Evolutionary conservation across 2,329 filamentous ascomycete genomes (phyloP).

Genomic region (Apiospora pterosperma): DNA sequence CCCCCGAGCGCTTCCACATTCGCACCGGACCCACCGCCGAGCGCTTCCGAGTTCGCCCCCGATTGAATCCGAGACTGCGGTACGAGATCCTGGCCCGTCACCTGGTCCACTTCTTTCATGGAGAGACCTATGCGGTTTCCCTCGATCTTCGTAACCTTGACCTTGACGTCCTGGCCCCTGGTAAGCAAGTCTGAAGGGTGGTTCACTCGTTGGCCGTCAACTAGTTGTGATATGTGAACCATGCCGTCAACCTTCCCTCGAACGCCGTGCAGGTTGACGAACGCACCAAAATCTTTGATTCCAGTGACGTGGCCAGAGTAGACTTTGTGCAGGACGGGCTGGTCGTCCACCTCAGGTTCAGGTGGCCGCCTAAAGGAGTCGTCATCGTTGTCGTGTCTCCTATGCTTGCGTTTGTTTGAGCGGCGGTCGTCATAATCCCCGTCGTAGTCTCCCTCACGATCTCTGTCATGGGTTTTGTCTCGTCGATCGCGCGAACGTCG

Average conservation of each 20-base stretch:
- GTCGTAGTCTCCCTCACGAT: constrained; percentile 43
- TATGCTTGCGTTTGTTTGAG: constrained; percentile 48
- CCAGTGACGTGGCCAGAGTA: constrained; percentile 90
- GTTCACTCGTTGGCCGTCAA: constrained; percentile 80
- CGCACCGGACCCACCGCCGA: constrained; percentile 72
- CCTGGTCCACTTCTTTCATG: constrained; percentile 97
- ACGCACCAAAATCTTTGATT: constrained; percentile 92
- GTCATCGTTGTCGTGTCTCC: constrained; percentile 44
- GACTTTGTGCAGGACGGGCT: constrained; percentile 78
- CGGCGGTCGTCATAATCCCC: constrained; percentile 56
- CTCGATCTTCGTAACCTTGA: constrained; percentile 88
- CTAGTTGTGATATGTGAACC: constrained; percentile 88
- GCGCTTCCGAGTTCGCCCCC: constrained; percentile 82
- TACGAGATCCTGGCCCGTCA: constrained; percentile 77
- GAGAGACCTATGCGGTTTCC: constrained; percentile 79
- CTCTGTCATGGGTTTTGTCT: constrained; percentile 29
- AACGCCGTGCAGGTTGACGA: constrained; percentile 87
- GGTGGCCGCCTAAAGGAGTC: constrained; percentile 65
- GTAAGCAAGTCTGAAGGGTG: constrained; percentile 86
- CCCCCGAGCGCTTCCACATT: constrained; percentile 77
- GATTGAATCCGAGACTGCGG: constrained; percentile 77
- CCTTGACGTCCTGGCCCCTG: constrained; percentile 79
- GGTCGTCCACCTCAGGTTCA: constrained; percentile 73
- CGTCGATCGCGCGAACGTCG: constrained; percentile 26
- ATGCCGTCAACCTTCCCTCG: constrained; percentile 87